A percentile compares a stretch with the other conserved stretches of the same genome.
Evolutionary conservation across 345 rosid species (phyloP).

Genomic region (Ceriops decandra): DNA sequence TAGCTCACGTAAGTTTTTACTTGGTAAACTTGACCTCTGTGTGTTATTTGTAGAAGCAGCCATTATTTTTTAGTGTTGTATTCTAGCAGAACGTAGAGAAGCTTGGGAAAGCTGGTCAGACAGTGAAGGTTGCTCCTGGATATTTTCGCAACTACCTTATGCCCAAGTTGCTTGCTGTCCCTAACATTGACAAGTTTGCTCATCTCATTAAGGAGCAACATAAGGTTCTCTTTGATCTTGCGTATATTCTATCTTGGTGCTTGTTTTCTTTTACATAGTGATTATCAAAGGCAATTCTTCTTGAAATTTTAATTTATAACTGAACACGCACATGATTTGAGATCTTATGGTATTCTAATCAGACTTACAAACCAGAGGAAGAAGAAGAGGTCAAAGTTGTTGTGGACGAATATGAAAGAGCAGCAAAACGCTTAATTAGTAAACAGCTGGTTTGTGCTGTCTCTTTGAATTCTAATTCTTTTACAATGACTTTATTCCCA

Average conservation of each 20-base stretch:
- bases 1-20: conserved; percentile 58
- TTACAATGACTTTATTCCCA: too few species aligned
- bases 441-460: conserved; percentile 56
- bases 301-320: background rate
- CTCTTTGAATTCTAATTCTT: conserved; percentile 10
- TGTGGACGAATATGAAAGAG: conserved; percentile 62
- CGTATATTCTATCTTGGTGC: background rate
- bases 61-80: background rate
- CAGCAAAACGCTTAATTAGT: conserved; percentile 68
- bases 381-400: conserved; percentile 71
- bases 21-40: background rate
- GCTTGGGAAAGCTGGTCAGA: conserved; percentile 92
- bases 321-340: background rate
- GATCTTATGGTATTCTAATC: background rate
- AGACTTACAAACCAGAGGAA: conserved; percentile 74
- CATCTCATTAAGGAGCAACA: conserved; percentile 83
- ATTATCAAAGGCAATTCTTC: background rate
- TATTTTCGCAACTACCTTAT: conserved; percentile 85
- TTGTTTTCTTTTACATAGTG: background rate
- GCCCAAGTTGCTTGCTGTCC: conserved; percentile 94
- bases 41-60: background rate
- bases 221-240: conserved; percentile 47
- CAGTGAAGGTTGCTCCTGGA: conserved; percentile 94
- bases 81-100: conserved; percentile 64
- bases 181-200: conserved; percentile 85